phyloP scores from a whole-genome alignment of 768 basidiomycete genomes.

The Panus rudis region DNA sequence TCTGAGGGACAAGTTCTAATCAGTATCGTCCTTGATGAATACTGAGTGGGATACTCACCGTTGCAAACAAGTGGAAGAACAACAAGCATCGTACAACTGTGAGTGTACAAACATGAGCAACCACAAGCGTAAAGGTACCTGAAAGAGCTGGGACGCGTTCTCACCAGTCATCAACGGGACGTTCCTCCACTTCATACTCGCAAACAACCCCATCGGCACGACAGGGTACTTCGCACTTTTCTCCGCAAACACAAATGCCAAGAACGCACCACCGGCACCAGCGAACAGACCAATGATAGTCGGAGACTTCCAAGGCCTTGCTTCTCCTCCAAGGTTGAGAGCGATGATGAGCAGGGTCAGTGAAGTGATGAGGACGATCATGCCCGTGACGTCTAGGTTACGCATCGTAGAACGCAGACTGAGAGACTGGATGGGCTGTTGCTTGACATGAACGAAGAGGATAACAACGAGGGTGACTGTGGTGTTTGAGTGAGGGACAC shows the following conservation, averaged over 20 bases:
- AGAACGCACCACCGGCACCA: slow-evolving; percentile 4
- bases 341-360: slow-evolving; percentile 13
- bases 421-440: background rate
- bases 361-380: slow-evolving; percentile 9
- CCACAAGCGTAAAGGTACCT: background rate
- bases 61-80: slow-evolving; percentile 13
- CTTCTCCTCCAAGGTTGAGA: slow-evolving; percentile 10
- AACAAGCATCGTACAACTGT: slow-evolving; percentile 7
- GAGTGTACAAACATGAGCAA: background rate
- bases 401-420: slow-evolving; percentile 2
- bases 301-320: slow-evolving; percentile 9
- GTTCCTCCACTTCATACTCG: slow-evolving; percentile 7
- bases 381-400: slow-evolving; percentile 10
- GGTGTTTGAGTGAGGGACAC: background rate
- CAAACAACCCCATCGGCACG: slow-evolving; percentile 10
- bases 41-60: slow-evolving; percentile 3
- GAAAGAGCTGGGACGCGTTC: no score
- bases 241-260: slow-evolving; percentile 10
- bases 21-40: background rate
- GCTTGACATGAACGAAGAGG: slow-evolving; percentile 10
- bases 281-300: slow-evolving; percentile 11
- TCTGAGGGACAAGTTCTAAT: slow-evolving; percentile 1
- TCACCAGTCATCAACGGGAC: slow-evolving; percentile 12
- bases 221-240: slow-evolving; percentile 6
- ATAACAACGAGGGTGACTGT: slow-evolving; percentile 12